Conservation (phyloP, 306 rosid genomes). For the Gillenia trifoliata region DNA sequence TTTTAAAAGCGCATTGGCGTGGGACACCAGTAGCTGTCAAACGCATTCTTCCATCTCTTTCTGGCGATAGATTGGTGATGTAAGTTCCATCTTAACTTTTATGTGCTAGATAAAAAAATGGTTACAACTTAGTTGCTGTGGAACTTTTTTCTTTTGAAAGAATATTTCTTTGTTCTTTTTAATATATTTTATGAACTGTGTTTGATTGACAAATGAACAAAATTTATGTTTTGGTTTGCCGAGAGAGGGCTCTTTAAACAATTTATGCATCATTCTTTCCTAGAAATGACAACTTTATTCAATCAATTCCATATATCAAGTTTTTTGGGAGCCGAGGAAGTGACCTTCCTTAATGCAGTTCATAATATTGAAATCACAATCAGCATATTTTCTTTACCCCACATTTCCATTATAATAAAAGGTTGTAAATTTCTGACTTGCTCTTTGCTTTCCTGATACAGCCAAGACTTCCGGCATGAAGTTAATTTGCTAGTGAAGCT, state of each 20-base stretch:
- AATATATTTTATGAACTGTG: background rate
- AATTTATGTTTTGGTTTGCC: background rate
- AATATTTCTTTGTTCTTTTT: background rate
- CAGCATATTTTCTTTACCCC: slow-evolving; percentile 13
- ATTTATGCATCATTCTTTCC: background rate
- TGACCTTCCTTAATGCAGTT: background rate
- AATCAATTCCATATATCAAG: background rate
- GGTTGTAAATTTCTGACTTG: slow-evolving; percentile 2
- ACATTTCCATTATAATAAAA: background rate
- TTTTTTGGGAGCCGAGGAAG: background rate
- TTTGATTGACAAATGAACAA: background rate
- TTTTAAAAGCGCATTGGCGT: slow-evolving; percentile 82
- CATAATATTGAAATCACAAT: background rate
- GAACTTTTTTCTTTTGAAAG: background rate
- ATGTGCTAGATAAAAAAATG: background rate
- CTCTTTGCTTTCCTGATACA: slow-evolving; percentile 29
- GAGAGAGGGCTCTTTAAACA: background rate
- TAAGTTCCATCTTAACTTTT: slow-evolving; percentile 37
- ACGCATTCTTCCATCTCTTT: slow-evolving; percentile 87
- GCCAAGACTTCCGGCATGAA: slow-evolving; percentile 97
- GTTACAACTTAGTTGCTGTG: background rate
- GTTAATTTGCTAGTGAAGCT: slow-evolving; percentile 95
- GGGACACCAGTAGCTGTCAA: slow-evolving; percentile 94
- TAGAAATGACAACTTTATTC: background rate
- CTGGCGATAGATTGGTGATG: slow-evolving; percentile 92